Base-by-base conservation (phyloP, 805 yeast genomes). In the Starmerella bombi region DNA sequence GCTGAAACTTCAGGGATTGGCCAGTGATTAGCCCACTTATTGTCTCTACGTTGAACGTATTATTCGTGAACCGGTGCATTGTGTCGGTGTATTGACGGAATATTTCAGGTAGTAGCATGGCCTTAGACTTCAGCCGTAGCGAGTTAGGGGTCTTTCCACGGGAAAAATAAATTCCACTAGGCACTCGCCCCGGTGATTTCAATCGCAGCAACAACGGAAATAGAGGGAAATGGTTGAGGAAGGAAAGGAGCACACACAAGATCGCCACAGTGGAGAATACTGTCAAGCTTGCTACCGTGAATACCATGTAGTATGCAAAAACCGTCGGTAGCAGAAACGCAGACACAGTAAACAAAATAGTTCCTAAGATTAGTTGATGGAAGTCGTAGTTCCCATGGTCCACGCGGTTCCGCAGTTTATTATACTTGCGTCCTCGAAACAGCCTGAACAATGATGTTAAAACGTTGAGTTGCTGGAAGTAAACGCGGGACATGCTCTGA, bases 381-480 rank as follows among this genome's bases (percentile, higher is more conserved):
- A 88, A 63, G 44, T 81, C 88, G 57, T 81, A 88, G 56, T 79
- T 74, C 46, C 85, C 75, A 20, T 77, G 74, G 58, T 91, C 99
- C 25, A 85, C 75, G 64, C 98, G 75, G 41, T 81, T 69, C 50
- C 97, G 71, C 52, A 91, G 62, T 3, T 79, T 75, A 54, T 91
- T 91, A 50, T 75, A 78, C 59, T 86, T 85, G 59, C 80, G 80
- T 1, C 99, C 99, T 41, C 88, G 70, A 52, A 91, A 88, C 32
- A 93, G 64, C 48, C 84, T 77, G 60, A 82, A 81, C 41, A 91
- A 65, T 10, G 95, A 82, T 37, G 65, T 64, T 44, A 91, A 59
- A 6, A 77, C 70, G 29, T 69, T 69, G 17, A 80, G 58, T 52
- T 83, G 94, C 70, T 84, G 77, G 44, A 72, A 70, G 59, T 80